These are phyloP conservation scores for Ogataea ramenticola DNA, from an alignment of 805 yeast species.

Conservation along the genomic window DNA sequence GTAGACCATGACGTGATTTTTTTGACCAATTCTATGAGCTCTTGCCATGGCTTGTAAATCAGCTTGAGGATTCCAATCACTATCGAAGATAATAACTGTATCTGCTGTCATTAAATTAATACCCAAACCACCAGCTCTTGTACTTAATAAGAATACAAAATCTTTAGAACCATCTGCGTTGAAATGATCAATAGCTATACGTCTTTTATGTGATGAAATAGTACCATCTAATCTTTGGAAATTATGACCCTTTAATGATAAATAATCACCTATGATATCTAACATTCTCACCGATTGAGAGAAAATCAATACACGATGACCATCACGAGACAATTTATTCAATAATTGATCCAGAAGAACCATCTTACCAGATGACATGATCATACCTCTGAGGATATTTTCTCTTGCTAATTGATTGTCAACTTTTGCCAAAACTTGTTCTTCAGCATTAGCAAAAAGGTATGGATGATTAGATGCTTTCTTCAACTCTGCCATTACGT, in stretches of 20 bases:
- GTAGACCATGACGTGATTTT: constrained; percentile 95
- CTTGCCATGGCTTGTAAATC: constrained; percentile 99
- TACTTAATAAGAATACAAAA: constrained; percentile 81
- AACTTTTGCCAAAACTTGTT: constrained; percentile 61
- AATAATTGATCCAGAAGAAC: constrained; percentile 86
- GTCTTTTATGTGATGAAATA: constrained; percentile 85
- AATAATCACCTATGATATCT: constrained; percentile 90
- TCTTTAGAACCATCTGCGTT: constrained; percentile 91
- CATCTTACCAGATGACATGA: constrained; percentile 98
- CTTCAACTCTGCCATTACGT: constrained; percentile 91
- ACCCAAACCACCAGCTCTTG: constrained; percentile 99
- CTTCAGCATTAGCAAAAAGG: constrained; percentile 88
- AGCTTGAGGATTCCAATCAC: constrained; percentile 99
- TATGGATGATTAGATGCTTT: constrained; percentile 98
- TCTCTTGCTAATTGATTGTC: constrained; percentile 60
- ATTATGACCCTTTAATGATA: constrained; percentile 76
- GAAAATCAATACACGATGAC: constrained; percentile 91
- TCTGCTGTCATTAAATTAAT: constrained; percentile 99
- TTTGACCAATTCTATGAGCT: constrained; percentile 99
- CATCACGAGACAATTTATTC: constrained; percentile 80
- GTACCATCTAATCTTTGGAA: constrained; percentile 97
- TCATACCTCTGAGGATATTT: constrained; percentile 77
- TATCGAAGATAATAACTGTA: constrained; percentile 94
- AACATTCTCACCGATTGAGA: constrained; percentile 97
- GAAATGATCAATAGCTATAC: constrained; percentile 93